Base-by-base conservation (phyloP, 2,329 filamentous ascomycete species). In the Xylaria sp. region DNA sequence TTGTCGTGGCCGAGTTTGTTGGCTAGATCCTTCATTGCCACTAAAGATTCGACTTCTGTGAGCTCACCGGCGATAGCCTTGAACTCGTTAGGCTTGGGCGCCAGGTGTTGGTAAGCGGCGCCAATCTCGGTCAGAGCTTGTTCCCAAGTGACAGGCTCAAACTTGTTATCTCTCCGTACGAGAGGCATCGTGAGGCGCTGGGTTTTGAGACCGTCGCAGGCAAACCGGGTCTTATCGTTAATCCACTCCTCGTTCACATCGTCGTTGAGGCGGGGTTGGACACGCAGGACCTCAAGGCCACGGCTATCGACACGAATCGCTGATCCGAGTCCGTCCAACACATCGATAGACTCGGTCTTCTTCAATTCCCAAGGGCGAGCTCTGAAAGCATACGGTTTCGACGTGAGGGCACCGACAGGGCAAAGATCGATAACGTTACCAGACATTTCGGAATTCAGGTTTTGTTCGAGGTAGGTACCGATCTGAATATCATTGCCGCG, bases 231-330 rank as follows among this genome's bases (percentile, higher is more conserved):
- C 87, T 98, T 99, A 85, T 99, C 96, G 82, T 98, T 96, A 81
- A 99, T 98, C 96, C 96, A 99, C 82, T 99, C 96, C 84, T 99
- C 96, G 81, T 99, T 99, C 76, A 99, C 90, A 76, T 98, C 94
- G 79, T 99, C 96, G 80, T 99, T 99, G 69, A 99, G 86, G 76
- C 96, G 89, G 68, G 96, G 96, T 17, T 98, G 79, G 69, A 99
- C 87, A 75, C 96, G 91, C 94, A 99, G 97, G 60, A 99, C 95
- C 83, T 98, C 94, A 73, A 98, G 85, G 68, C 96, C 96, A 77
- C 96, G 90, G 66, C 94, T 92, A 82, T 99, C 96, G 53, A 98
- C 90, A 53, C 96, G 91, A 76, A 99, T 97, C 80, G 97, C 97
- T 67, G 95, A 98, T 68, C 96, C 96, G 69, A 99, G 85, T 50